Evolutionary conservation across 2,329 filamentous ascomycete species (phyloP).

Genomic region (Calonectria crousiana): DNA sequence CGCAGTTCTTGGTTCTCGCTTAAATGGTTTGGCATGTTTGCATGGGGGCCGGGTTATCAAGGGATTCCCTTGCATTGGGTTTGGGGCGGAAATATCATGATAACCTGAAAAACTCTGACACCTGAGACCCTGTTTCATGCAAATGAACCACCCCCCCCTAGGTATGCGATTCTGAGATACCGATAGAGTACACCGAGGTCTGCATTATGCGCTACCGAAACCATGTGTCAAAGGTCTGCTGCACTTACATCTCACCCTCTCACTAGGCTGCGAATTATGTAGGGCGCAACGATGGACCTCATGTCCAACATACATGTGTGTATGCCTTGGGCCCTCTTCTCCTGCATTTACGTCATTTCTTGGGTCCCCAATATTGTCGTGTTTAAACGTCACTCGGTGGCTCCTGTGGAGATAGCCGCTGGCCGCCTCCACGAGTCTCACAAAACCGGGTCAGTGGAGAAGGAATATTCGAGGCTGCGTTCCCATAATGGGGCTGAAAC

Average conservation of each 20-base stretch:
- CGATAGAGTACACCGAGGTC: not conserved
- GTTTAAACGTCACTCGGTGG: constrained; percentile 1
- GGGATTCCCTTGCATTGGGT: constrained; percentile 5
- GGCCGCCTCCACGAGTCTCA: not conserved
- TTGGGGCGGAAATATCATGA: constrained; percentile 2
- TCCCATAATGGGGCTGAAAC: constrained; percentile 1
- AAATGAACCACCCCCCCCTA: not conserved
- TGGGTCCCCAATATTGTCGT: not conserved
- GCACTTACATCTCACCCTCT: too few relatives aligned
- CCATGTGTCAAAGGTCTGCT: not conserved
- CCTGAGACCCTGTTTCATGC: constrained; percentile 4
- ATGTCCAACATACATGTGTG: not conserved
- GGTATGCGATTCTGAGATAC: not conserved
- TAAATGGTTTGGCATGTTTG: not conserved
- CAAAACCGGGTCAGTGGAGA: constrained; percentile 2
- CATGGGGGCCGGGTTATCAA: not conserved
- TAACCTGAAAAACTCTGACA: not conserved
- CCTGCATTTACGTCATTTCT: not conserved
- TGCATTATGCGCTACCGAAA: not conserved
- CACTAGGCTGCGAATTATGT: not conserved
- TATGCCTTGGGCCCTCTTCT: not conserved
- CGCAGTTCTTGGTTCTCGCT: not conserved
- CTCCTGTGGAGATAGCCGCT: not conserved
- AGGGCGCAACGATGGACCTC: not conserved
- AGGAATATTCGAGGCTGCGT: not conserved